These are phyloP conservation scores for Dioscorea zingiberensis DNA, from an alignment of 106 monocot genomes.

Conservation along the genomic window DNA sequence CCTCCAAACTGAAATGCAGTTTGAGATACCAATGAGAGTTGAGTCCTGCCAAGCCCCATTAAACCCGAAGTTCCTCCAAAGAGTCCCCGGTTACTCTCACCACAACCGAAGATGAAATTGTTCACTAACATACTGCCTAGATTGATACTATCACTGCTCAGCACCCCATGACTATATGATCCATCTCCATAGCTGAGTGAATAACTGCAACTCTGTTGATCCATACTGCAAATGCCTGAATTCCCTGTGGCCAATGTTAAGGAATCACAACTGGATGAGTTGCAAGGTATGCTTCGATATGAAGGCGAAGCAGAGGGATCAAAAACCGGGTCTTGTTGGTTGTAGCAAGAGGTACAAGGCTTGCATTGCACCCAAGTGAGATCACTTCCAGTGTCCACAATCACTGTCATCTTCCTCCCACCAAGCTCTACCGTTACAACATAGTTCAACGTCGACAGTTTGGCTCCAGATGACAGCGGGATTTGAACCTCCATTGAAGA, in stretches of 20 bases:
- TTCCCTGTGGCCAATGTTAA: conserved; percentile 25
- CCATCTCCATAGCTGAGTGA: conserved; percentile 58
- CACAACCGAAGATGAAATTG: conserved; percentile 63
- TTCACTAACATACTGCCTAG: conserved; percentile 30
- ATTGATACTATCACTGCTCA: conserved; percentile 32
- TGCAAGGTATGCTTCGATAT: conserved; percentile 53
- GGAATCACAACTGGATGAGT: conserved; percentile 31
- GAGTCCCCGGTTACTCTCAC: conserved; percentile 53
- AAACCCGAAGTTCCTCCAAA: conserved; percentile 65
- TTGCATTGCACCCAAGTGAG: conserved; percentile 89
- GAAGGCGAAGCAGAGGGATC: conserved; percentile 62
- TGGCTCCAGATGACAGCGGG: conserved; percentile 56
- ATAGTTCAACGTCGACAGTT: conserved; percentile 80
- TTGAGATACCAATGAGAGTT: conserved; percentile 59
- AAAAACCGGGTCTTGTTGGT: conserved; percentile 59
- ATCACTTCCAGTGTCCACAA: conserved; percentile 85
- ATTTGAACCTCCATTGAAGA: conserved; percentile 21
- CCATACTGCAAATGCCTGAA: conserved; percentile 17
- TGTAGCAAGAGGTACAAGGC: conserved; percentile 66
- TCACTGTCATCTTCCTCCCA: conserved; percentile 34
- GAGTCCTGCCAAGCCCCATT: conserved; percentile 70
- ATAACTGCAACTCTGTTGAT: conserved; percentile 39
- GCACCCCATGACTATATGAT: conserved; percentile 46
- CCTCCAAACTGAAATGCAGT: conserved; percentile 41
- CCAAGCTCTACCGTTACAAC: conserved; percentile 49